phyloP scores from a whole-genome alignment of 345 rosid genomes.

The Corymbia maculata region DNA sequence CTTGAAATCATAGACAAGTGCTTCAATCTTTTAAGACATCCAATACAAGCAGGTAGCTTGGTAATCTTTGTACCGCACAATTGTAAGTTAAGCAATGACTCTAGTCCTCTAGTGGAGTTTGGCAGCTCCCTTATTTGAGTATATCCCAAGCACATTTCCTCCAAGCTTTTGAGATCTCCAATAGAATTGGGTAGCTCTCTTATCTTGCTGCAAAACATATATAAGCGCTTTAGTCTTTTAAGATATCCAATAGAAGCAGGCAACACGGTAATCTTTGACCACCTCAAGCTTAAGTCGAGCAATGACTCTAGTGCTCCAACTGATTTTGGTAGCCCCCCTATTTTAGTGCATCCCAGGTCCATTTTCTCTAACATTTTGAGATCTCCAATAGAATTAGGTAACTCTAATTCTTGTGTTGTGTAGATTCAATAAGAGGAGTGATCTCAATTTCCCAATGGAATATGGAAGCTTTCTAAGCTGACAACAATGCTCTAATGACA shows the following conservation, averaged over 20 bases:
- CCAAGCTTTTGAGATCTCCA: neutral
- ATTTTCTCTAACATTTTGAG: neutral
- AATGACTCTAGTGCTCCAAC: neutral
- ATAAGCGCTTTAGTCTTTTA: neutral
- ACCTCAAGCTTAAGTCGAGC: neutral
- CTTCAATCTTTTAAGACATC: neutral
- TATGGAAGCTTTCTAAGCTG: neutral
- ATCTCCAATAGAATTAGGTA: neutral
- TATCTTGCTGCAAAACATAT: neutral
- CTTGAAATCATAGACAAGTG: rapidly evolving
- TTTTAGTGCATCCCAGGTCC: rapidly evolving
- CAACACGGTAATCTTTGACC: neutral
- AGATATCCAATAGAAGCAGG: neutral
- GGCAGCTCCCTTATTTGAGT: neutral
- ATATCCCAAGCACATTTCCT: neutral
- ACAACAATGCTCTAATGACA: neutral
- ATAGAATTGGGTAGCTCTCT: neutral
- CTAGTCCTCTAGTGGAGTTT: neutral
- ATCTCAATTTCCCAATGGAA: neutral
- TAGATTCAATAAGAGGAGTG: neutral
- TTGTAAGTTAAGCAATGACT: neutral
- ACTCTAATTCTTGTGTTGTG: neutral
- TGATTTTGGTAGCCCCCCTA: neutral
- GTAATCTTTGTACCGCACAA: rapidly evolving
- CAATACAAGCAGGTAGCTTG: neutral